Evolutionary conservation across 2,329 filamentous ascomycete genomes (phyloP).

Genomic region (Fusarium sp.): DNA sequence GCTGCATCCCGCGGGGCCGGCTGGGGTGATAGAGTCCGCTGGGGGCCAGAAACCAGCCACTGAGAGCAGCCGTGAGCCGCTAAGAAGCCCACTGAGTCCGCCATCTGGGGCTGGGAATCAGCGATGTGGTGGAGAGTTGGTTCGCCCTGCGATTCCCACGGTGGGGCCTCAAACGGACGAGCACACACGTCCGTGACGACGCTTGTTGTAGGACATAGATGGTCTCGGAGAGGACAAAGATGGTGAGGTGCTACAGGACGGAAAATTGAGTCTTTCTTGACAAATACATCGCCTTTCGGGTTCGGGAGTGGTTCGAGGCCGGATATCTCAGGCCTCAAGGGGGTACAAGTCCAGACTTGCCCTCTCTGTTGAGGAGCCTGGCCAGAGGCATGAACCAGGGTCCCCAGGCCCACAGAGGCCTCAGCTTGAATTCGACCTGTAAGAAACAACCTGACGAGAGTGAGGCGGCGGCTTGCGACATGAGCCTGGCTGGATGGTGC

Average conservation of each 20-base stretch:
- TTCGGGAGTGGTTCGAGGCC: not conserved
- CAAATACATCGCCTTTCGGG: not conserved
- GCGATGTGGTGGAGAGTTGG: conserved; percentile 36
- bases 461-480: conserved; percentile 30
- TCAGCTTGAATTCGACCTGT: conserved; percentile 2
- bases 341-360: not conserved
- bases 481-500: conserved; percentile 21
- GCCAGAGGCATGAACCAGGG: conserved; percentile 5
- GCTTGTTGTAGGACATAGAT: not conserved
- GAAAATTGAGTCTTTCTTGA: not conserved
- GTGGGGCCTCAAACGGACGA: conserved; percentile 29
- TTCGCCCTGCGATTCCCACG: conserved; percentile 39
- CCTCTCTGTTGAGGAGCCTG: conserved; percentile 15
- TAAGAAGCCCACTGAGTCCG: conserved; percentile 17
- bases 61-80: conserved; percentile 7
- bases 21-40: conserved; percentile 21
- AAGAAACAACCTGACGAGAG: conserved; percentile 17
- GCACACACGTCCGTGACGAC: not conserved
- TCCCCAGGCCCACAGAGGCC: not conserved
- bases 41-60: conserved; percentile 21
- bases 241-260: not conserved
- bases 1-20: conserved; percentile 30
- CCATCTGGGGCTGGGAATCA: conserved; percentile 24
- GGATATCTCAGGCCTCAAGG: not conserved
- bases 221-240: conserved; percentile 3